phyloP scores from a whole-genome alignment of 768 basidiomycete genomes.

The Mrakia blollopis region DNA sequence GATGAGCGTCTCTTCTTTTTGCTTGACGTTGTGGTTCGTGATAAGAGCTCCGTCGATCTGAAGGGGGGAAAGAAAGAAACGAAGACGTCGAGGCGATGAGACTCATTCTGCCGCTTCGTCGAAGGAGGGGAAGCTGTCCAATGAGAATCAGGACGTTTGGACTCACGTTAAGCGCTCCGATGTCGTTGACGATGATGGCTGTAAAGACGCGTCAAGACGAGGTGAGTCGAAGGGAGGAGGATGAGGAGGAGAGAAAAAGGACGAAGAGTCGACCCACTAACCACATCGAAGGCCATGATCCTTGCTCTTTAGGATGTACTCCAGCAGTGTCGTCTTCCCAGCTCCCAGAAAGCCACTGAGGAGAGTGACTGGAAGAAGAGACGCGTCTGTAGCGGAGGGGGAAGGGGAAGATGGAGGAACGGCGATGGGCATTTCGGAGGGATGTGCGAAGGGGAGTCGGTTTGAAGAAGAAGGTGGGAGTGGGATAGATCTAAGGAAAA shows the following conservation, averaged over 20 bases:
- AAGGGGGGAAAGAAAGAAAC: background rate
- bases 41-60: constrained; percentile 43
- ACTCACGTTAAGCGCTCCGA: constrained; percentile 41
- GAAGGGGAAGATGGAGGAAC: background rate
- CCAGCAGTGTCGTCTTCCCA: constrained; percentile 43
- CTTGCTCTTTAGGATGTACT: constrained; percentile 38
- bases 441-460: background rate
- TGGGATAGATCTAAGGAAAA: background rate
- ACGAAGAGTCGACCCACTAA: background rate
- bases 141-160: background rate
- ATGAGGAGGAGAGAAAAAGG: background rate
- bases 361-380: constrained; percentile 43
- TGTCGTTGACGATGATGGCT: constrained; percentile 45
- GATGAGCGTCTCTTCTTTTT: constrained; percentile 41
- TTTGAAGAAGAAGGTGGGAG: background rate
- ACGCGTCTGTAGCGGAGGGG: constrained; percentile 28
- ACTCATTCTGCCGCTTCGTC: no score
- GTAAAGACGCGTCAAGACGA: background rate
- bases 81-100: background rate
- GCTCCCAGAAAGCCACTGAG: constrained; percentile 42
- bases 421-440: background rate
- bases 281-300: constrained; percentile 22
- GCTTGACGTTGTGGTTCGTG: constrained; percentile 39
- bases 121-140: no score
- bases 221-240: background rate